Evolutionary conservation across 257 asterid genomes (phyloP), one percentile per base, ranked within the genome.

Genomic region (Solanum habrochaites): DNA sequence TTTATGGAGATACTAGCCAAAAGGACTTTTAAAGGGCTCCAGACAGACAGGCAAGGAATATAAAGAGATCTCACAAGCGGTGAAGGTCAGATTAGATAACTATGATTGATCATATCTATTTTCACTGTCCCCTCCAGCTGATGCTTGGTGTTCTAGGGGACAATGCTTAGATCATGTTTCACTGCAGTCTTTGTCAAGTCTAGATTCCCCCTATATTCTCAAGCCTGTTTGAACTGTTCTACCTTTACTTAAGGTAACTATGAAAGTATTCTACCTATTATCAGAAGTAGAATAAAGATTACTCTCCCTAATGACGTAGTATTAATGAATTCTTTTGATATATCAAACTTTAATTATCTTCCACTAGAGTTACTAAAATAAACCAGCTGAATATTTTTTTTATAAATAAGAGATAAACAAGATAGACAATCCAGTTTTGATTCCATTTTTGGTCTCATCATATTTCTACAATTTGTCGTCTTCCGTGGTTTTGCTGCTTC

Each of bases 141-240:
- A 80, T 80, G 85, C 85, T 80, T 29, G 84, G 66, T 78, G 64
- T 80, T 80, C 27, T 15, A 80, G 67, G 67, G 84, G 84, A 47
- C 67, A 80, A 29, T 92, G 91, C 87, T 91, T 90, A 83, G 89
- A 87, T 92, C 96, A 94, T 89, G 88, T 83, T 89, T 88, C 89
- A 87, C 91, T 82, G 87, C 90, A 91, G 92, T 90, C 86, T 64
- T 72, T 91, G 87, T 91, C 89, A 69, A 80, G 91, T 90, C 92
- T 89, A 85, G 90, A 93, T 92, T 93, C 93, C 94, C 94, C 90
- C 94, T 90, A 86, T 88, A 87, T 89, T 78, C 84, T 43, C 12
- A n/a, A n/a, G 8, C 45, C 27, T 80, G 67, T 80, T 80, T 47
- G 42, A 47, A 45, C 29, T 80, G 85, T 80, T 80, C 67, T 80